A percentile compares a stretch with the other conserved stretches of the same genome.
phyloP scores from a whole-genome alignment of 331 rosid species.

The Malus hybrid region DNA sequence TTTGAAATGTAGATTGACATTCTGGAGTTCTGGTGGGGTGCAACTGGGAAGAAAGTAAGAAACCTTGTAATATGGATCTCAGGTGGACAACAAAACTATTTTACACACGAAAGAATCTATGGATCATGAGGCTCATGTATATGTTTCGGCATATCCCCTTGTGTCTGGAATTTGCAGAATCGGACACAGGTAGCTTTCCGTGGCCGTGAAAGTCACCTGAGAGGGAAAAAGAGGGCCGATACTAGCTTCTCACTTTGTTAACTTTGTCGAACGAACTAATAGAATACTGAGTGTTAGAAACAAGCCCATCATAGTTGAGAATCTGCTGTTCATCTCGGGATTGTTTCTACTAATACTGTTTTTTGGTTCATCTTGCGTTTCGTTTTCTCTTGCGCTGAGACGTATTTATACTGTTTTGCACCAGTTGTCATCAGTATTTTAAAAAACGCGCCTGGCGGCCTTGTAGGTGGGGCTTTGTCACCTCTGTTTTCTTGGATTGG shows the following conservation, averaged over 20 bases:
- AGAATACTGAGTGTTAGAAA: no score
- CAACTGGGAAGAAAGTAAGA: no score
- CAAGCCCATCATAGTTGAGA: background rate
- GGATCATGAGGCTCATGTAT: background rate
- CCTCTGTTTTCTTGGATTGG: no score
- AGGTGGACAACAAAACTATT: background rate
- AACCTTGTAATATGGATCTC: background rate
- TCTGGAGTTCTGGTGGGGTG: no score
- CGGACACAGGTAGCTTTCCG: background rate
- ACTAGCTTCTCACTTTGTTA: background rate
- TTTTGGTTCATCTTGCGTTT: no score
- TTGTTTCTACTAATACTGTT: no score
- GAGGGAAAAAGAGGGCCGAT: background rate
- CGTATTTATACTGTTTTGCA: no score
- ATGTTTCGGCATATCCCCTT: background rate
- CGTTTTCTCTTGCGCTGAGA: no score
- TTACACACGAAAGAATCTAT: background rate
- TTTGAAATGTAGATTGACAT: background rate
- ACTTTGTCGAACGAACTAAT: background rate
- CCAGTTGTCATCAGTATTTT: no score
- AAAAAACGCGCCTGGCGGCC: no score
- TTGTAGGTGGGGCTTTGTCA: no score
- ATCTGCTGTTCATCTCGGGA: no score
- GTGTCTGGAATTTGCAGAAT: background rate
- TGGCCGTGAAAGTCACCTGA: background rate